Evolutionary conservation across 1,139 yeast genomes (phyloP).

Genomic region (Hanseniaspora sp.): DNA sequence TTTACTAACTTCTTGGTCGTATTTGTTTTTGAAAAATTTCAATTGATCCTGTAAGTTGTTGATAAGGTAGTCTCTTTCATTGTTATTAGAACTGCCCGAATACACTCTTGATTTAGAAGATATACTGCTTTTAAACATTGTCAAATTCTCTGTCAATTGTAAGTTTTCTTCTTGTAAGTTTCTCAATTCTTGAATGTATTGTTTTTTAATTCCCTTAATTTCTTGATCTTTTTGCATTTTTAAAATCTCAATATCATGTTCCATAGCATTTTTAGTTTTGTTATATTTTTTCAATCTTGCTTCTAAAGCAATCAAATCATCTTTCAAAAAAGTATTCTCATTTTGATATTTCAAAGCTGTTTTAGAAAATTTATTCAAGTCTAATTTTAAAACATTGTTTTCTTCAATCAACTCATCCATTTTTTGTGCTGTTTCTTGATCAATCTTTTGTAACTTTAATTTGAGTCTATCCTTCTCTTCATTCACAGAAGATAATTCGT

Average conservation of each 20-base stretch:
- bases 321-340: constrained; percentile 23
- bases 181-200: constrained; percentile 1
- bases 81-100: not conserved
- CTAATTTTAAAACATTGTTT: constrained; percentile 19
- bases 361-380: constrained; percentile 22
- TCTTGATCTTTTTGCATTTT: not conserved
- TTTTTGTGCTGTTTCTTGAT: constrained; percentile 18
- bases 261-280: not conserved
- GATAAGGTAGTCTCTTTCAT: constrained; percentile 8
- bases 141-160: constrained; percentile 3
- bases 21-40: constrained; percentile 28
- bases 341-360: constrained; percentile 24
- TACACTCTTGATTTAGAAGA: constrained; percentile 15
- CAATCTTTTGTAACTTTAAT: constrained; percentile 10
- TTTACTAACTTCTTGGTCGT: constrained; percentile 26
- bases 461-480: constrained; percentile 2
- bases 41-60: constrained; percentile 21
- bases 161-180: constrained; percentile 7
- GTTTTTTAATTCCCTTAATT: not conserved
- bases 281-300: constrained; percentile 17
- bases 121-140: constrained; percentile 5
- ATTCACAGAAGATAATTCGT: not conserved
- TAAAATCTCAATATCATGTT: not conserved
- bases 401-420: constrained; percentile 22
- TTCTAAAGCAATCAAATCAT: constrained; percentile 23